Base-by-base conservation (phyloP, 495 filamentous ascomycete genomes). In the Stereocaulon alpinum region DNA sequence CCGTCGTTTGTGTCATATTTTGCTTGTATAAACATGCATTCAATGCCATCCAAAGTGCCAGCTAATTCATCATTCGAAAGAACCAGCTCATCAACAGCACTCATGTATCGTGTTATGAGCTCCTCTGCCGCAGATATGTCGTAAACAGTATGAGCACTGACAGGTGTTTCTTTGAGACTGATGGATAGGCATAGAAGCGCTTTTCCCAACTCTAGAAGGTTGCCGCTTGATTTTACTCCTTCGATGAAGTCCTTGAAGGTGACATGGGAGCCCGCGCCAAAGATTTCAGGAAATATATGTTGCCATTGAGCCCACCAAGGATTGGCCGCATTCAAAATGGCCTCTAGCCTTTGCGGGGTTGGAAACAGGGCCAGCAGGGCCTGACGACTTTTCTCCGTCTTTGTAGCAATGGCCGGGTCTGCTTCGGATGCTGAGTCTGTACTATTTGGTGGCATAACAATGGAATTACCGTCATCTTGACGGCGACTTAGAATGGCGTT, bases 1-100 rank as follows among this genome's bases (percentile, higher is more conserved):
- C 80, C 80, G 22, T 74, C 70, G 49, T 79, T 75, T 29, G 72
- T 56, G 55, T 79, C 72, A 42, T 69, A 71, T 55, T 79, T 81
- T 11, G 70, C 68, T 18, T 73, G 67, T 5, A 83, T 61, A 45
- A 75, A 59, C 41, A 78, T 68, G 57, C 72, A 76, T 63, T 80
- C 77, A 44, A 83, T 71, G 7, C 77, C 77, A 37, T 80, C 75
- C 0, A 81, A 60, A 0, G 74, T 80, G 3, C 69, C 71, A 6
- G 72, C 68, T 55, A 75, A 71, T 43, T 78, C 75, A 58, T 80
- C 79, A 56, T 81, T 76, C 15, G 68, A 62, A 15, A 74, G 60
- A 11, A 82, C 66, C 18, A 75, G 65, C 12, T 78, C 74, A 20
- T 61, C 44, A 17, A 76, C 71, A 1, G 63, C 62, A 4, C 58